Percentiles rank a stretch among this genome's conserved stretches.
Evolutionary conservation across 331 rosid species (phyloP).

Genomic region (Quercus lobata): DNA sequence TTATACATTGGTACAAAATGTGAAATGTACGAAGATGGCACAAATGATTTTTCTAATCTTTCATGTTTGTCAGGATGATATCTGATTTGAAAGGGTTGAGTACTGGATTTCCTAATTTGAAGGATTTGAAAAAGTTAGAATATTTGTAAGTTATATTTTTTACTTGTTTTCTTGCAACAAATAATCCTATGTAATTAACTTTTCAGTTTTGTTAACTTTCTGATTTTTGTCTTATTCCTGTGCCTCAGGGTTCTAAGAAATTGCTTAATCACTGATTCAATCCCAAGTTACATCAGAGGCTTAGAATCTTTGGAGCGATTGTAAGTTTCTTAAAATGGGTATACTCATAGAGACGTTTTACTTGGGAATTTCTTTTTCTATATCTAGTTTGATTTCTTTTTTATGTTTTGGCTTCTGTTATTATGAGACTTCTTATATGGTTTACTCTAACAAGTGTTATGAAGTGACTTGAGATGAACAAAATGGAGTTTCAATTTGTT

Average conservation of each 20-base stretch:
- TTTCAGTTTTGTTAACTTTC: neutral
- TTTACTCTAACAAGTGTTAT: neutral
- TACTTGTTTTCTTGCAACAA: neutral
- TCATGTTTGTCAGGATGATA: constrained; percentile 48
- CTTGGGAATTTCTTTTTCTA: neutral
- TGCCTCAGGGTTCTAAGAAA: constrained; percentile 61
- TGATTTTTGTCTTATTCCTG: constrained; percentile 15
- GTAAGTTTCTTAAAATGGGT: constrained; percentile 41
- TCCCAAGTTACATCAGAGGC: constrained; percentile 42
- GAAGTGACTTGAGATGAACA: neutral
- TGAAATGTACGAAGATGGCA: neutral
- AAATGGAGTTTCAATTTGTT: neutral
- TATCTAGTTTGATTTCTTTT: neutral
- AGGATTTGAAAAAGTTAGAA: constrained; percentile 23
- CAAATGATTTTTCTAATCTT: constrained; percentile 18
- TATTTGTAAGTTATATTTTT: constrained; percentile 46
- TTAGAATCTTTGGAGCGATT: constrained; percentile 22
- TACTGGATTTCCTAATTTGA: constrained; percentile 50
- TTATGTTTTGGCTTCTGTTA: neutral
- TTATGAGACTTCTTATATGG: neutral
- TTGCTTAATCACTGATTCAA: constrained; percentile 46
- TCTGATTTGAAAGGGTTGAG: constrained; percentile 58
- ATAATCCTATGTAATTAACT: neutral
- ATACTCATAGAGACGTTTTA: neutral
- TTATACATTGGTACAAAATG: neutral